phyloP scores from a whole-genome alignment of 164 flowering plant species.

The Amborella trichopoda region DNA sequence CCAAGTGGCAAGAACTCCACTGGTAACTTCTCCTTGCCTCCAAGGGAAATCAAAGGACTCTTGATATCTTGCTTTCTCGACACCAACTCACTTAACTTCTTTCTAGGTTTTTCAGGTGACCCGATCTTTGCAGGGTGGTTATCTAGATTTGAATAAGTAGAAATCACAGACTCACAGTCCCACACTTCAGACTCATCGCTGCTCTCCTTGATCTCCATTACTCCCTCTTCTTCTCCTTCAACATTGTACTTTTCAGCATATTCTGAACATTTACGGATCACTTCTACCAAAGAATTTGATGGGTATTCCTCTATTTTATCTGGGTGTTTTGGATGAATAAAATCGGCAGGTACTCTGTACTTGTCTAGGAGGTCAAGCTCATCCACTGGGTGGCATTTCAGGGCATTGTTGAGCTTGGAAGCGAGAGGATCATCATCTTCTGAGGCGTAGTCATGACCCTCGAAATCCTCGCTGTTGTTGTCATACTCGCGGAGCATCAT shows the following conservation, averaged over 20 bases:
- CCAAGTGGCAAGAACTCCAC: conserved; percentile 54
- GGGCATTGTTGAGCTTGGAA: conserved; percentile 41
- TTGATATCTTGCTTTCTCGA: conserved; percentile 20
- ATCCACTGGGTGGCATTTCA: conserved; percentile 25
- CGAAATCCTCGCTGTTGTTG: conserved; percentile 23
- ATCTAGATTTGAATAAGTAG: conserved; percentile 90
- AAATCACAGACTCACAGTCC: conserved; percentile 88
- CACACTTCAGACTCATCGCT: conserved; percentile 76
- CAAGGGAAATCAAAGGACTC: conserved; percentile 39
- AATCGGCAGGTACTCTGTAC: conserved; percentile 55
- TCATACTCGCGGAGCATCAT: conserved; percentile 64
- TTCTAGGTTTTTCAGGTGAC: conserved; percentile 47
- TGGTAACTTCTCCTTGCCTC: conserved; percentile 76
- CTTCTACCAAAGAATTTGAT: conserved; percentile 34
- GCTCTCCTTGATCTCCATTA: conserved; percentile 42
- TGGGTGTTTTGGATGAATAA: conserved; percentile 27
- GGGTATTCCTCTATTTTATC: not conserved
- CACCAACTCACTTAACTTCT: conserved; percentile 34
- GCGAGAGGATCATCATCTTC: conserved; percentile 45
- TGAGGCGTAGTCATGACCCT: conserved; percentile 19
- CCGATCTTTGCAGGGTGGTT: conserved; percentile 87
- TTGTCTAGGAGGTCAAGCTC: conserved; percentile 32
- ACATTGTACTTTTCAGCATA: conserved; percentile 69
- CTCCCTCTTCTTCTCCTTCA: conserved; percentile 28
- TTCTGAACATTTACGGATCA: conserved; percentile 51